These are phyloP conservation scores for Platanus orientalis DNA, from an alignment of 164 flowering plant genomes.

Conservation along the genomic window DNA sequence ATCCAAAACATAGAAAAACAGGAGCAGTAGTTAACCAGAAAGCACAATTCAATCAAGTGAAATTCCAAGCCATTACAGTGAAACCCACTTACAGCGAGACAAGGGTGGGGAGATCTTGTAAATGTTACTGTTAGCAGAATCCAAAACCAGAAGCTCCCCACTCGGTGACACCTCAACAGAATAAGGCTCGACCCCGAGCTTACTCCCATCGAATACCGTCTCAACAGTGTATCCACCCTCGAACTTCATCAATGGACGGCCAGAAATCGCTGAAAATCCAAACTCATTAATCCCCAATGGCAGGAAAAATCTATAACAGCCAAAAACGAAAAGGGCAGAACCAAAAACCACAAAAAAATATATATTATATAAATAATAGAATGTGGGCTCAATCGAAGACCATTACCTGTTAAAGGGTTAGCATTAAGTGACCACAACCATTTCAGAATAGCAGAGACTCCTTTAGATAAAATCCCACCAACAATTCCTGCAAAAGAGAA, in stretches of 20 bases:
- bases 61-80: neutral
- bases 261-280: constrained; percentile 50
- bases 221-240: constrained; percentile 91
- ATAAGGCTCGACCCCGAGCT: constrained; percentile 89
- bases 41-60: neutral
- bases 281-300: constrained; percentile 10
- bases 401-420: constrained; percentile 64
- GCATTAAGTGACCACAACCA: constrained; percentile 74
- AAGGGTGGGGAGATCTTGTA: constrained; percentile 74
- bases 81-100: constrained; percentile 61
- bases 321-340: no score
- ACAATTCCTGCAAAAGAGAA: constrained; percentile 59
- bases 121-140: constrained; percentile 79
- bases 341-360: constrained; percentile 4
- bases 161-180: constrained; percentile 61
- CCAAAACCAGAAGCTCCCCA: constrained; percentile 90
- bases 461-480: constrained; percentile 64
- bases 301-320: neutral
- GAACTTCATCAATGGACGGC: constrained; percentile 79
- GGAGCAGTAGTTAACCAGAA: neutral
- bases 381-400: constrained; percentile 16
- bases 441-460: constrained; percentile 56
- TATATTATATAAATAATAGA: constrained; percentile 2
- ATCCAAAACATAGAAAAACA: neutral
- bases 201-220: constrained; percentile 96